Evolutionary conservation across 352 stramenopile species (phyloP).

Genomic region (Phytophthora sp.): DNA sequence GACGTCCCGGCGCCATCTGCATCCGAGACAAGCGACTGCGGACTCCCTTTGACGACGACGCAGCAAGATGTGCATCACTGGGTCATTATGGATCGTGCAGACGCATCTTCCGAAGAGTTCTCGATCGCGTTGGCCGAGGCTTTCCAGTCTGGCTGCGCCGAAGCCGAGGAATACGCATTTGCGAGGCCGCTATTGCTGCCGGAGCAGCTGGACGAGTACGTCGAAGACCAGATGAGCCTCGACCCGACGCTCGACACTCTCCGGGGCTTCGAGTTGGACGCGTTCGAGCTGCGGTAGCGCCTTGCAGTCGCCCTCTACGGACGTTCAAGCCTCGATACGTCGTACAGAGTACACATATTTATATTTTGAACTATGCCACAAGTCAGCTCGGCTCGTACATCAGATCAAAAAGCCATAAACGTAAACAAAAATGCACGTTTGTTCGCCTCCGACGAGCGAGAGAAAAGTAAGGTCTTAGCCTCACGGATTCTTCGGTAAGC

Average conservation of each 20-base stretch:
- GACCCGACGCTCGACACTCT: constrained; percentile 1
- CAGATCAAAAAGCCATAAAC: constrained; percentile 20
- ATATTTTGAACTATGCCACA: constrained; percentile 10
- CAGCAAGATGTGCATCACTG: constrained; percentile 40
- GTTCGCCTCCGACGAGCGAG: constrained; percentile 14
- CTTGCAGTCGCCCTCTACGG: not conserved
- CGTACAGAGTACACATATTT: constrained; percentile 18
- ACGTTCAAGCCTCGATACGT: not conserved
- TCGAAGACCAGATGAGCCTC: constrained; percentile 16
- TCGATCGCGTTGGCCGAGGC: constrained; percentile 21
- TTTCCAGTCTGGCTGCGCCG: constrained; percentile 10
- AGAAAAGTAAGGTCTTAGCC: too few relatives aligned
- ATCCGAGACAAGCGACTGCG: constrained; percentile 5
- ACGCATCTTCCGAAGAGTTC: constrained; percentile 36
- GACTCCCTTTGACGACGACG: constrained; percentile 18
- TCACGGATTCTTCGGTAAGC: too few relatives aligned
- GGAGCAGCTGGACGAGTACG: constrained; percentile 25
- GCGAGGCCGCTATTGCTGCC: constrained; percentile 14
- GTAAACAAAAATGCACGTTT: constrained; percentile 22
- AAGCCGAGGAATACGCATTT: constrained; percentile 7
- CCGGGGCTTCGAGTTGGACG: constrained; percentile 21
- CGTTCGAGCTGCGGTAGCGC: constrained; percentile 28
- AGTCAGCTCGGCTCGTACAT: constrained; percentile 24
- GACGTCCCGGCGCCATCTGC: not conserved
- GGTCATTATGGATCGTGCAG: constrained; percentile 35